A percentile compares a stretch with the other conserved stretches of the same genome.
phyloP scores from a whole-genome alignment of 768 basidiomycete genomes.

The Wakefieldia striispora region DNA sequence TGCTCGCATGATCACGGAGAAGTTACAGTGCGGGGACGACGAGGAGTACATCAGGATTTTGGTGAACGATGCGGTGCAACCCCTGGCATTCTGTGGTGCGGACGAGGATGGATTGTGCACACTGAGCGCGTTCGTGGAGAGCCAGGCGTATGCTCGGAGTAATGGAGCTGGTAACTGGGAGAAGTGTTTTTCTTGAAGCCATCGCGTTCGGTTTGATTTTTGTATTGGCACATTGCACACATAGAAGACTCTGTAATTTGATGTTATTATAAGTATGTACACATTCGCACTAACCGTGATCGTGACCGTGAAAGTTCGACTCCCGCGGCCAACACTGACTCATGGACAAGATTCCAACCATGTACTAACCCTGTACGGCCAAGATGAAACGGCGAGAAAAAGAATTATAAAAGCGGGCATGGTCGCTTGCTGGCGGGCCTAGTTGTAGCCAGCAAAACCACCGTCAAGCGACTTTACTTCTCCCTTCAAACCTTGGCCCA shows the following conservation, averaged over 20 bases:
- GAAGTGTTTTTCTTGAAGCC: constrained; percentile 46
- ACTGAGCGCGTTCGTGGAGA: constrained; percentile 63
- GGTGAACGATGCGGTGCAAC: constrained; percentile 72
- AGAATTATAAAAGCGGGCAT: too few species aligned
- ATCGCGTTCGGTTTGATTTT: not conserved
- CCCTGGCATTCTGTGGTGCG: constrained; percentile 58
- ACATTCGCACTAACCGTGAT: too few species aligned
- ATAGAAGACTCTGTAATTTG: not conserved
- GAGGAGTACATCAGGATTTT: constrained; percentile 66
- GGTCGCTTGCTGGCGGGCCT: too few species aligned
- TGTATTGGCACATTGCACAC: not conserved
- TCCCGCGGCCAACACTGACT: too few species aligned
- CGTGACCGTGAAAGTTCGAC: too few species aligned
- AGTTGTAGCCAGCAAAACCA: too few species aligned
- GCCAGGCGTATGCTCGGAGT: constrained; percentile 65
- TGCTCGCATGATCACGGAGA: constrained; percentile 72
- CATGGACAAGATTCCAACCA: too few species aligned
- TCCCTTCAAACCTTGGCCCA: too few species aligned
- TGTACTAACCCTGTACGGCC: too few species aligned
- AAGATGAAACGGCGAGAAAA: too few species aligned
- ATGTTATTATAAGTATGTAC: too few species aligned
- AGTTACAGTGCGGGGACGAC: constrained; percentile 43
- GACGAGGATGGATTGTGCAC: constrained; percentile 56
- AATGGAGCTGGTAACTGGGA: constrained; percentile 74
- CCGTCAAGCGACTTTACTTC: too few species aligned